These are phyloP conservation scores for Cyberlindnera americana DNA, from an alignment of 805 yeast species.

Conservation along the genomic window DNA sequence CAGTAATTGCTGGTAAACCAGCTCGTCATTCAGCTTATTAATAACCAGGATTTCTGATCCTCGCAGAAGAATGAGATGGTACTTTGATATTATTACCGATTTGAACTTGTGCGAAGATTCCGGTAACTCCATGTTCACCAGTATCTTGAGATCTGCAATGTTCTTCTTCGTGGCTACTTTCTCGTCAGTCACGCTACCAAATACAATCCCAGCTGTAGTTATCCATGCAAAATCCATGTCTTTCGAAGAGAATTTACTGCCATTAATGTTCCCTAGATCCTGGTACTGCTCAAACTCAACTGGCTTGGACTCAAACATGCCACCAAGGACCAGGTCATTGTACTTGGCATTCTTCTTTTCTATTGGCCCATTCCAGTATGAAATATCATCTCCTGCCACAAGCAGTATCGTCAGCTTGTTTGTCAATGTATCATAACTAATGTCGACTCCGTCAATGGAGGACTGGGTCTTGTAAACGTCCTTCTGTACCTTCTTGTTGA, in stretches of 20 bases:
- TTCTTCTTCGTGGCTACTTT: conserved; percentile 21
- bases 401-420: conserved; percentile 19
- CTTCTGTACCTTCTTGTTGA: conserved; percentile 38
- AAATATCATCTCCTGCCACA: conserved; percentile 31
- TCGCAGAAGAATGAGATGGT: conserved; percentile 48
- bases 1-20: conserved; percentile 41
- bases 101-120: conserved; percentile 31
- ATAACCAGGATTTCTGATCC: conserved; percentile 40
- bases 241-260: conserved; percentile 30
- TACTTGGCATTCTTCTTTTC: conserved; percentile 21
- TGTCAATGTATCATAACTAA: conserved; percentile 9
- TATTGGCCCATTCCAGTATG: conserved; percentile 26
- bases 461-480: conserved; percentile 30
- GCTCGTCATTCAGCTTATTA: conserved; percentile 49
- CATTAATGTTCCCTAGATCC: conserved; percentile 30
- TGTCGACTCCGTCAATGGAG: conserved; percentile 28
- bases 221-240: conserved; percentile 41
- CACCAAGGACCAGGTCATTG: conserved; percentile 21
- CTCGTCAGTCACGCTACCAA: conserved; percentile 33
- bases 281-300: conserved; percentile 37
- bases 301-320: conserved; percentile 26
- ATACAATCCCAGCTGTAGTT: conserved; percentile 44
- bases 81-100: conserved; percentile 47
- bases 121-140: conserved; percentile 39
- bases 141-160: conserved; percentile 34